Base-by-base conservation (phyloP, 495 filamentous ascomycete species). In the Xylaria intraflava region DNA sequence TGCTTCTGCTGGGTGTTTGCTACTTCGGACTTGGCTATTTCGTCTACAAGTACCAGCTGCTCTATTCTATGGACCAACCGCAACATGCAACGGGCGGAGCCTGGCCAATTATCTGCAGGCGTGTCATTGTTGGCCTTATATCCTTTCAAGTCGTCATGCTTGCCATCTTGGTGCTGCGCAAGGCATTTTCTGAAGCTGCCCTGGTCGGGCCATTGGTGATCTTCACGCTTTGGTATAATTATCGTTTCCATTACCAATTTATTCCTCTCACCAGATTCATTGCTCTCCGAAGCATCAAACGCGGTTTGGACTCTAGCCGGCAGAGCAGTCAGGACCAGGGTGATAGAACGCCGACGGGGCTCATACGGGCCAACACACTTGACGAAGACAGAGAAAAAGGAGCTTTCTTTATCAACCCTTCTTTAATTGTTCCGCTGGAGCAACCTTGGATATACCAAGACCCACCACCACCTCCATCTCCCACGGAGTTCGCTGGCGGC, bases 1-100 rank as follows among this genome's bases (percentile, higher is more conserved):
- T 96, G 16, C 81, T 95, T 16, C 74, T 87, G 22, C 86, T 93
- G 44, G 94, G 94, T 7, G 72, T 95, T 41, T 69, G 87, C 10
- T 99, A 96, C 67, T 99, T 97, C 62, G 72, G 81, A 12, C 77
- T 96, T 36, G 94, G 94, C 23, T 85, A 88, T 60, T 95, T 92
- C 62, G 91, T 90, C 24, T 95, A 97, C 79, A 99, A 99, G 66
- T 97, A 97, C 64, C 94, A 97, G 69, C 77, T 99, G 6, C 75
- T 99, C 4, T 99, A 97, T 67, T 89, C 94, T 9, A 97, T 99
- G 94, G 90, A 97, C 65, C 90, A 97, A 62, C 85, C 88, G 6
- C 90, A 95, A 55, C 91, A 97, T 65, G 90, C 93, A 5, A 96
- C 93, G 0, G 94, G 94, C 27, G 82, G 83, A 53, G 90, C 90